A percentile compares a stretch with the other conserved stretches of the same genome.
Evolutionary conservation across 192 early-diverging fungal species (phyloP).

Genomic region (Haplosporangium gracile): DNA sequence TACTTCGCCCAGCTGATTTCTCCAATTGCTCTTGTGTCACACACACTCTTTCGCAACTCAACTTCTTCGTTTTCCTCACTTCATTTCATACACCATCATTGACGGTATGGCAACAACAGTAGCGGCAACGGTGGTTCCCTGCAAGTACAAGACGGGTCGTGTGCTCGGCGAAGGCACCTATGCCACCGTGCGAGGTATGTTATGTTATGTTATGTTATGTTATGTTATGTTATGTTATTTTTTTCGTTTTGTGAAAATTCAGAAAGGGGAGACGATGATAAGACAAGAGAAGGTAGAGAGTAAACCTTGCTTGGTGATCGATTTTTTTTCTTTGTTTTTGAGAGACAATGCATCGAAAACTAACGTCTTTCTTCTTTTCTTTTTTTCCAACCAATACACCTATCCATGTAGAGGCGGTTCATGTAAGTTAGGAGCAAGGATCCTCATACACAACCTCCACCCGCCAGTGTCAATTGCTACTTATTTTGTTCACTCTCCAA

Average conservation of each 20-base stretch:
- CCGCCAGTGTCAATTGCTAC: no score
- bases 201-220: no score
- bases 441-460: neutral
- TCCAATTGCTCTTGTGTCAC: neutral
- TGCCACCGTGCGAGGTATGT: slow-evolving; percentile 60
- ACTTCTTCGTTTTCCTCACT: neutral
- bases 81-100: neutral
- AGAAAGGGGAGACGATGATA: neutral
- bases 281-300: neutral
- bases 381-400: neutral
- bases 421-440: slow-evolving; percentile 10
- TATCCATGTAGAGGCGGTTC: slow-evolving; percentile 16
- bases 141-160: slow-evolving; percentile 73
- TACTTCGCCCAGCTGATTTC: neutral
- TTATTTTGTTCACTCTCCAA: no score
- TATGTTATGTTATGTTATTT: no score
- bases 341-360: neutral
- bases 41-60: neutral
- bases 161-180: slow-evolving; percentile 69
- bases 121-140: slow-evolving; percentile 49
- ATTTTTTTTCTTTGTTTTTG: neutral
- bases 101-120: neutral
- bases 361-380: neutral
- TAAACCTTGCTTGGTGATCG: neutral
- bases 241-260: neutral